These are phyloP conservation scores for Leishmania braziliensis DNA, from an alignment of 208 protist genomes.

Conservation along the genomic window DNA sequence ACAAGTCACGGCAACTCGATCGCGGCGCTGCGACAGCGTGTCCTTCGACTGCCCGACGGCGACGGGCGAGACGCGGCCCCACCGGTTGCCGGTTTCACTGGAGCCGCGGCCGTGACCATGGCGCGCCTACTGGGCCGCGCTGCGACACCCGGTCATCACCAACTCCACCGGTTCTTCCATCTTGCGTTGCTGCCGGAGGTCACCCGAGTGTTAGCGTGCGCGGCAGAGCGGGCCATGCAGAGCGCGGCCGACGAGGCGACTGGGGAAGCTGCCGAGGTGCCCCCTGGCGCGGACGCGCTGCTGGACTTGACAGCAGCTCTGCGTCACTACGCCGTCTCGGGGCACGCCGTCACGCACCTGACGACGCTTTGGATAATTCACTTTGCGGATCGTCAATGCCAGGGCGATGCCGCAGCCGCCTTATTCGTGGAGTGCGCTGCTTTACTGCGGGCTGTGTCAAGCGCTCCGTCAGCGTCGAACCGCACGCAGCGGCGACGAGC, in stretches of 20 bases:
- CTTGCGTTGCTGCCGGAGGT: constrained; percentile 65
- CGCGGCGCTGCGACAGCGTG: constrained; percentile 14
- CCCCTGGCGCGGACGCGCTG: constrained; percentile 27
- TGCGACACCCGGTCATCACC: constrained; percentile 57
- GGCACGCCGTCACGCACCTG: constrained; percentile 53
- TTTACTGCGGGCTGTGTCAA: constrained; percentile 21
- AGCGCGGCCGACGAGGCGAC: not conserved
- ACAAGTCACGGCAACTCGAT: constrained; percentile 11
- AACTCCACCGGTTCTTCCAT: constrained; percentile 75
- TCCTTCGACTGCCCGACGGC: constrained; percentile 14
- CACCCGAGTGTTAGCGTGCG: constrained; percentile 27
- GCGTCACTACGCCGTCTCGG: constrained; percentile 66
- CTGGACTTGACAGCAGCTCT: constrained; percentile 51
- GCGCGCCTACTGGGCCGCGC: constrained; percentile 57
- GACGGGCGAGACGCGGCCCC: not conserved
- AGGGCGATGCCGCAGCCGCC: not conserved
- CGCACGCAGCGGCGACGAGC: constrained; percentile 22
- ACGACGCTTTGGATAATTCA: constrained; percentile 51
- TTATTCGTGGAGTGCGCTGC: constrained; percentile 7
- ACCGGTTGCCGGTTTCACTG: constrained; percentile 15
- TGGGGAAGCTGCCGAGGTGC: not conserved
- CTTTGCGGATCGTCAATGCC: constrained; percentile 2
- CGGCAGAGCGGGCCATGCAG: constrained; percentile 4
- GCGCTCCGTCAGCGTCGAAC: constrained; percentile 9
- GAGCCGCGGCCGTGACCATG: constrained; percentile 46